phyloP scores from a whole-genome alignment of 2,329 filamentous ascomycete species.

The Talaromyces sp. region DNA sequence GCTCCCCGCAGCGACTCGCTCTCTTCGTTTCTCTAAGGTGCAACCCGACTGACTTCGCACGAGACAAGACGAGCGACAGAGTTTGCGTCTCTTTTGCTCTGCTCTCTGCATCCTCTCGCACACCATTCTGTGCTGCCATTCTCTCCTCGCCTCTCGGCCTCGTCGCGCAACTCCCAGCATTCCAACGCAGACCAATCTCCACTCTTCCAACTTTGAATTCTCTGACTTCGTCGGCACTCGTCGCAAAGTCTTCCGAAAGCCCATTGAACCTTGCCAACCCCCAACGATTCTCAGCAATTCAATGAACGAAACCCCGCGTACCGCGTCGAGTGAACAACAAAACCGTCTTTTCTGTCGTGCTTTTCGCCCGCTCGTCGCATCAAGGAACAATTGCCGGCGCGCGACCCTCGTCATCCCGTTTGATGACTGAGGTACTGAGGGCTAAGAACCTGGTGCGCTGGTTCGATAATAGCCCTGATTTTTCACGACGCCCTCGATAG shows the following conservation, averaged over 20 bases:
- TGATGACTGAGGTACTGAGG: conserved; percentile 18
- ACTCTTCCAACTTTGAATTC: conserved; percentile 7
- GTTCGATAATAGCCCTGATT: conserved; percentile 17
- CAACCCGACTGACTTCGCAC: background rate
- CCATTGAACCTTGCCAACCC: background rate
- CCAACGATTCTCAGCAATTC: background rate
- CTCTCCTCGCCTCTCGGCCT: background rate
- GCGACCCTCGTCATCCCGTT: conserved; percentile 9
- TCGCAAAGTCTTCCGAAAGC: background rate
- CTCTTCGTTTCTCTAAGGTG: background rate
- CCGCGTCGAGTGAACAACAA: background rate
- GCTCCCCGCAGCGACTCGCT: conserved; percentile 4
- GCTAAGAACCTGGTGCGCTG: conserved; percentile 19
- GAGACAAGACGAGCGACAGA: background rate
- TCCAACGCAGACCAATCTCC: conserved; percentile 2
- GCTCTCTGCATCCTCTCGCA: background rate
- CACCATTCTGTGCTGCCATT: background rate
- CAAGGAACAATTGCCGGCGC: background rate
- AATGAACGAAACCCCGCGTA: background rate
- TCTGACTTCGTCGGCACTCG: background rate
- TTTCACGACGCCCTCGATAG: background rate
- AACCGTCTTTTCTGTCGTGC: background rate
- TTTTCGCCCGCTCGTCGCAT: conserved; percentile 2
- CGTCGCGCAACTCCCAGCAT: background rate
- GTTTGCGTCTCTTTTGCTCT: background rate